Evolutionary conservation across 2,329 filamentous ascomycete species (phyloP).

Genomic region (Monilinia fructicola): DNA sequence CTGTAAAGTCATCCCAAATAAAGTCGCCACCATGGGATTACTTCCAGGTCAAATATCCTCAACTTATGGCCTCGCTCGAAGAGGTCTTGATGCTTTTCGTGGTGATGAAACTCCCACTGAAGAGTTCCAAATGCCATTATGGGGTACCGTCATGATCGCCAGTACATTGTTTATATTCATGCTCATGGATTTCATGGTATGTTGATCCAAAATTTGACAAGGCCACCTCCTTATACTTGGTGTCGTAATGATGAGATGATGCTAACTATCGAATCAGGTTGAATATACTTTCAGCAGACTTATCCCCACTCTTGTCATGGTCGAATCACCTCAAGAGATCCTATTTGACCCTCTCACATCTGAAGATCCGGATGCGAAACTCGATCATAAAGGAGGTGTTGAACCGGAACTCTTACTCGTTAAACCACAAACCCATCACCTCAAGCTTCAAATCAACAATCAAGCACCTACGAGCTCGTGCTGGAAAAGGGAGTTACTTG

Average conservation of each 20-base stretch:
- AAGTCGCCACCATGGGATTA: slow-evolving; percentile 6
- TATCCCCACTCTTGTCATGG: slow-evolving; percentile 60
- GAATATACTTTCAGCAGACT: slow-evolving; percentile 61
- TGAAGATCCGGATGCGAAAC: slow-evolving; percentile 39
- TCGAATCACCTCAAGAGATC: slow-evolving; percentile 57
- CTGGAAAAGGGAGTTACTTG: slow-evolving; percentile 65
- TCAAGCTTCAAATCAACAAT: slow-evolving; percentile 58
- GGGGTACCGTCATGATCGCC: slow-evolving; percentile 30
- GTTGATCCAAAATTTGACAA: not conserved
- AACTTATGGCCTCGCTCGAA: not conserved
- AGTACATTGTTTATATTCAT: slow-evolving; percentile 25
- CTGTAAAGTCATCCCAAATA: not conserved
- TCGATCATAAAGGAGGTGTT: slow-evolving; percentile 37
- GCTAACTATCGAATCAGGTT: slow-evolving; percentile 38
- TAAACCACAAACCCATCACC: slow-evolving; percentile 59
- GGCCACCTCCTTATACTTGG: not conserved
- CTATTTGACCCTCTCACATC: slow-evolving; percentile 46
- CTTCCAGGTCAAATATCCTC: slow-evolving; percentile 3
- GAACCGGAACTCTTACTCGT: slow-evolving; percentile 47
- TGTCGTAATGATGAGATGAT: not conserved
- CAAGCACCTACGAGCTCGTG: slow-evolving; percentile 60
- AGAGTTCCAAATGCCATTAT: slow-evolving; percentile 30
- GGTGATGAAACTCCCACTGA: not conserved
- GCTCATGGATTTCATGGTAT: slow-evolving; percentile 27
- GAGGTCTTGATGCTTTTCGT: slow-evolving; percentile 10